phyloP scores from a whole-genome alignment of 768 basidiomycete genomes.

The Suillus luteus region DNA sequence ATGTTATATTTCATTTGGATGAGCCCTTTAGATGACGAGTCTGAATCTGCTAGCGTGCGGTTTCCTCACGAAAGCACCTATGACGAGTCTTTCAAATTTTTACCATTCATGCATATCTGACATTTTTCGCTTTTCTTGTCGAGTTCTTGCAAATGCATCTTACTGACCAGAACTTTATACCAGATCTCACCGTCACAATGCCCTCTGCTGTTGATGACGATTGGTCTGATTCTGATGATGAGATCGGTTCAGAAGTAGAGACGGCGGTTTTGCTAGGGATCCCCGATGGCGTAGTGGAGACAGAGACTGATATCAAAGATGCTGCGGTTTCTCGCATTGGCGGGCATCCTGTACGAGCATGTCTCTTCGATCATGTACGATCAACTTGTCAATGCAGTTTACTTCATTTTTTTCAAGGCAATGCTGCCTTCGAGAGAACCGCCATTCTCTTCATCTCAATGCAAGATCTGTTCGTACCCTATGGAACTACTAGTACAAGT shows the following conservation, averaged over 20 bases:
- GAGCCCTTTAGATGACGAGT: conserved; percentile 76
- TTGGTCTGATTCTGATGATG: conserved; percentile 85
- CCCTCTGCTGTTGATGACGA: conserved; percentile 50
- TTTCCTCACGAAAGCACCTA: conserved; percentile 53
- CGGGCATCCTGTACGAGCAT: conserved; percentile 80
- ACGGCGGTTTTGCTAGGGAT: conserved; percentile 79
- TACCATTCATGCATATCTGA: conserved; percentile 98
- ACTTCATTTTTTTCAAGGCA: conserved; percentile 58
- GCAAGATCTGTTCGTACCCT: conserved; percentile 67
- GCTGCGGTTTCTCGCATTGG: conserved; percentile 88
- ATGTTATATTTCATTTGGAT: conserved; percentile 36
- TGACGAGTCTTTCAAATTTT: conserved; percentile 64
- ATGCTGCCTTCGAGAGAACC: conserved; percentile 69
- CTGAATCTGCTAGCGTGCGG: conserved; percentile 62
- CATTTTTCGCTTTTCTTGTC: conserved; percentile 9
- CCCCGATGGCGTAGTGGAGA: conserved; percentile 71
- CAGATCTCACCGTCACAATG: conserved; percentile 35
- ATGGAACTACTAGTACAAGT: conserved; percentile 87
- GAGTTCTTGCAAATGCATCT: not conserved
- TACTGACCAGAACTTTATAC: conserved; percentile 18
- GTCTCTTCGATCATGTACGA: conserved; percentile 50
- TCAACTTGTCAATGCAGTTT: conserved; percentile 45
- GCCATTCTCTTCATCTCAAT: conserved; percentile 61
- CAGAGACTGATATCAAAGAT: conserved; percentile 61
- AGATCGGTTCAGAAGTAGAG: conserved; percentile 54